phyloP scores from a whole-genome alignment of 164 flowering plant species.

The Nymphaea thermarum region DNA sequence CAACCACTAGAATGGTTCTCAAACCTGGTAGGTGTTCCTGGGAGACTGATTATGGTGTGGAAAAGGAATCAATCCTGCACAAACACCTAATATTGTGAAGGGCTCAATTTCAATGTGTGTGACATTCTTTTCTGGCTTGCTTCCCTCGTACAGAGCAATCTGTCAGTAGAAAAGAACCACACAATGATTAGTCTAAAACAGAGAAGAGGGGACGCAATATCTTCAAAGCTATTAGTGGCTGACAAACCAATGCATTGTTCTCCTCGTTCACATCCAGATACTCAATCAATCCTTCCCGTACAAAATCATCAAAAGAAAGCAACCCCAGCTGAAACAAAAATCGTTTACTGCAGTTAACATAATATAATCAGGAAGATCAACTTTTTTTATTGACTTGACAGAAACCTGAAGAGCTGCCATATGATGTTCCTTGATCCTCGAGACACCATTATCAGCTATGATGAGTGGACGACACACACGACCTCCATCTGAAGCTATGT shows the following conservation, averaged over 20 bases:
- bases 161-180: slow-evolving; percentile 8
- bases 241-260: slow-evolving; percentile 87
- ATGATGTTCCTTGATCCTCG: slow-evolving; percentile 80
- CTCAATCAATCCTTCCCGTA: slow-evolving; percentile 83
- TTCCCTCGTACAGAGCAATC: slow-evolving; percentile 87
- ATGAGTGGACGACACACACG: slow-evolving; percentile 99
- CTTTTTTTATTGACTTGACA: background rate
- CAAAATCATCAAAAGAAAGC: slow-evolving; percentile 71
- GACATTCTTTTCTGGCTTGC: slow-evolving; percentile 44
- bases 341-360: background rate
- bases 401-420: slow-evolving; percentile 71
- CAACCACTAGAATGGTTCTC: background rate
- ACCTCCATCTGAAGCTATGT: slow-evolving; percentile 97
- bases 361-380: background rate
- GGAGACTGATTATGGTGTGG: slow-evolving; percentile 99
- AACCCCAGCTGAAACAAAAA: slow-evolving; percentile 58
- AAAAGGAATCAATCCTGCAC: slow-evolving; percentile 86
- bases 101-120: slow-evolving; percentile 98
- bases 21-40: slow-evolving; percentile 96
- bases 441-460: slow-evolving; percentile 85
- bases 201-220: background rate
- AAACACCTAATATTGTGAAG: slow-evolving; percentile 83
- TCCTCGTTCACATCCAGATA: slow-evolving; percentile 99
- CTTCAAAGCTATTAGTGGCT: background rate
- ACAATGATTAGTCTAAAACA: background rate